Conservation (phyloP, 2,329 filamentous ascomycete genomes). For the Phaeoacremonium minimum region DNA sequence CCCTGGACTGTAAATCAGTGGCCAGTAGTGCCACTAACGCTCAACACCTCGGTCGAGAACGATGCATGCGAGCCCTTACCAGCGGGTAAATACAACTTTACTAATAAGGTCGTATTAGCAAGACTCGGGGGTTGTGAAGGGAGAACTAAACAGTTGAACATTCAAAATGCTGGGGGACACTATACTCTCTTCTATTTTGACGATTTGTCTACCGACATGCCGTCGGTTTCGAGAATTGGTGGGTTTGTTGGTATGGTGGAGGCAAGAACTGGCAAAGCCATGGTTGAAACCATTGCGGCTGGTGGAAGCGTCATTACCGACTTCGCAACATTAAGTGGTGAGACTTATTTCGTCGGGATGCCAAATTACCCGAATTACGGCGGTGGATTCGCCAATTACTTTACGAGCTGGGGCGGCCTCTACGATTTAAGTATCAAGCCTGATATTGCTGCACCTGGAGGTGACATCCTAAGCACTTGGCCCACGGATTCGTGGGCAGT, state of each 20-base stretch:
- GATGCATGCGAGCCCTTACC: constrained; percentile 31
- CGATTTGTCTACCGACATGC: constrained; percentile 9
- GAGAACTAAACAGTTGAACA: constrained; percentile 25
- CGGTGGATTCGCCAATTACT: constrained; percentile 21
- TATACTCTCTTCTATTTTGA: constrained; percentile 36
- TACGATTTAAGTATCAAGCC: constrained; percentile 33
- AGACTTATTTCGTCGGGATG: constrained; percentile 12
- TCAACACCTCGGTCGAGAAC: constrained; percentile 7
- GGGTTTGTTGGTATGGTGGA: constrained; percentile 10
- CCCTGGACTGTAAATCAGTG: constrained; percentile 5
- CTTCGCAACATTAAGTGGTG: constrained; percentile 9
- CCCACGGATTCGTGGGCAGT: constrained; percentile 26
- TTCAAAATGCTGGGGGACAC: constrained; percentile 30
- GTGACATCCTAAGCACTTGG: constrained; percentile 36
- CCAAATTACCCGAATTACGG: constrained; percentile 20
- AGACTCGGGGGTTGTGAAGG: constrained; percentile 21
- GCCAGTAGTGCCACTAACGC: constrained; percentile 10
- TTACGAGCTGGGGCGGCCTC: constrained; percentile 32
- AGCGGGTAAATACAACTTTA: constrained; percentile 21
- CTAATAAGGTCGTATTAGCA: constrained; percentile 29
- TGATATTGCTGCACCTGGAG: constrained; percentile 31
- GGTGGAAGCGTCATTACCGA: constrained; percentile 12
- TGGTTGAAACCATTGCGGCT: constrained; percentile 9
- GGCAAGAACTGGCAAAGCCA: constrained; percentile 9
- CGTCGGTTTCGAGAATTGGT: constrained; percentile 2